These are phyloP conservation scores for Wallacemonas sp. DNA, from an alignment of 208 protist genomes.

Conservation along the genomic window DNA sequence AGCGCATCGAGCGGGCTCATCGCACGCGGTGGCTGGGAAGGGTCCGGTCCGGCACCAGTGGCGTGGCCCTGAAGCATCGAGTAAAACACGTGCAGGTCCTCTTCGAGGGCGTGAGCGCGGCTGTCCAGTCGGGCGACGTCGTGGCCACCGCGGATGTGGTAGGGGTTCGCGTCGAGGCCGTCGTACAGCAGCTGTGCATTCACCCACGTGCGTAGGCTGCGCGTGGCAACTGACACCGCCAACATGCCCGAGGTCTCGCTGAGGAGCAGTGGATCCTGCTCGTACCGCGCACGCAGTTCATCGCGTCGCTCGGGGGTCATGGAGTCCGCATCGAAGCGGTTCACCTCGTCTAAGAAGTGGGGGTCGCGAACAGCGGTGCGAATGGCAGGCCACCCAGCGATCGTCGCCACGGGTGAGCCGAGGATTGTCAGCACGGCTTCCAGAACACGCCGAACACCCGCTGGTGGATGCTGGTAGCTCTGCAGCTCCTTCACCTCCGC, in stretches of 20 bases:
- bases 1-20: not conserved
- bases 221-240: slow-evolving; percentile 2
- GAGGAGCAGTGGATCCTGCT: slow-evolving; percentile 2
- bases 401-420: slow-evolving; percentile 1
- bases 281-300: not conserved
- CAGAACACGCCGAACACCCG: slow-evolving; percentile 4
- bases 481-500: slow-evolving; percentile 5
- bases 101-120: not conserved
- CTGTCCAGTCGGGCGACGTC: slow-evolving; percentile 1
- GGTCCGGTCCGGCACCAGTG: not conserved
- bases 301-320: not conserved
- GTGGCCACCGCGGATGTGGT: not conserved
- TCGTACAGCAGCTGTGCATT: slow-evolving; percentile 6
- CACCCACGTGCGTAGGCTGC: slow-evolving; percentile 4
- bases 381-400: slow-evolving; percentile 1
- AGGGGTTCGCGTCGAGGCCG: slow-evolving; percentile 1
- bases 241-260: slow-evolving; percentile 6
- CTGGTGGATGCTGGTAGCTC: slow-evolving; percentile 8
- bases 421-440: slow-evolving; percentile 9
- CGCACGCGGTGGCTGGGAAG: not conserved
- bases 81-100: slow-evolving; percentile 5
- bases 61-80: not conserved
- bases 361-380: slow-evolving; percentile 7
- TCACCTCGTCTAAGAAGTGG: slow-evolving; percentile 4
- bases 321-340: slow-evolving; percentile 2